Percentiles rank a stretch among this genome's conserved stretches.
Evolutionary conservation across 176 grass and related monocot genomes (phyloP).

Genomic region (Raddia distichophylla): DNA sequence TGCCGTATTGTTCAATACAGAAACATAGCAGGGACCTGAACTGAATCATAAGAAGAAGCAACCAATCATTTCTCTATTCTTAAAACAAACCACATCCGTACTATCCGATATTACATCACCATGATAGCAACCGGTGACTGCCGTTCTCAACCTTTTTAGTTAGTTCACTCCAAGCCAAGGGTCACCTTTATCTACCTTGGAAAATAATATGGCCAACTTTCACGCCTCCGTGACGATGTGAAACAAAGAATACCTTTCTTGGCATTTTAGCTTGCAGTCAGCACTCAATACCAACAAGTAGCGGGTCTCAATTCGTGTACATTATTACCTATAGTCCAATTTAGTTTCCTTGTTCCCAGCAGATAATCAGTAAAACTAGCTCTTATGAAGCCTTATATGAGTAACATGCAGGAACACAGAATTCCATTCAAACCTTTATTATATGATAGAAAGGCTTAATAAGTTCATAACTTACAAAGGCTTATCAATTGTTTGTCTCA

Average conservation of each 20-base stretch:
- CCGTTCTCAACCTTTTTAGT: not conserved
- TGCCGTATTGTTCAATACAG: not conserved
- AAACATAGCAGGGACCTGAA: not conserved
- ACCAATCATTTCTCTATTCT: conserved; percentile 1
- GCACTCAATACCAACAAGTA: not conserved
- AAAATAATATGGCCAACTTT: not conserved
- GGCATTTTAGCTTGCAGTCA: not conserved
- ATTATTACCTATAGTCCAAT: not conserved
- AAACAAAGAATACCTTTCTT: not conserved
- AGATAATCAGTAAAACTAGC: not conserved
- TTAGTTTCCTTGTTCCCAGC: not conserved
- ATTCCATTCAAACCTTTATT: not conserved
- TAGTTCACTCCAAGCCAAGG: not conserved
- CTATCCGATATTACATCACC: not conserved
- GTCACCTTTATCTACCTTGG: not conserved
- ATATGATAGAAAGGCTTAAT: conserved; percentile 11
- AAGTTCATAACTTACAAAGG: not conserved
- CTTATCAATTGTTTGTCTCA: not conserved
- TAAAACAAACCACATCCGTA: not conserved
- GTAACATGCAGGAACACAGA: not conserved
- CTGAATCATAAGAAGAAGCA: not conserved
- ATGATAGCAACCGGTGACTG: not conserved
- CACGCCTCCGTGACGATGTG: not conserved
- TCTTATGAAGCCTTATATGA: not conserved
- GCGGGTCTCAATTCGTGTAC: not conserved